phyloP scores from a whole-genome alignment of 148 eudicot genomes.

The Heliosperma pusillum region DNA sequence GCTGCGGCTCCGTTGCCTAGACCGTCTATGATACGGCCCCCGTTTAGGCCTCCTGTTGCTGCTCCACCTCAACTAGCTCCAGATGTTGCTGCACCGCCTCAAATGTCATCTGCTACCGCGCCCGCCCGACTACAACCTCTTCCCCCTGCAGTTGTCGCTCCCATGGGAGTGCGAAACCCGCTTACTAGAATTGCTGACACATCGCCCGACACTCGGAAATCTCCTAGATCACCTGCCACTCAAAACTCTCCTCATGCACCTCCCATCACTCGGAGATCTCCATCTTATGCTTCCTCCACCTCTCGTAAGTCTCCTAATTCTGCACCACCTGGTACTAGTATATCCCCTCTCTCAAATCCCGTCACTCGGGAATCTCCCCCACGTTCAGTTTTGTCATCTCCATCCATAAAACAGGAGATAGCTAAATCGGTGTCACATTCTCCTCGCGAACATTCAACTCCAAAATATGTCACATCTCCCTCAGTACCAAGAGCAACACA shows the following conservation, averaged over 20 bases:
- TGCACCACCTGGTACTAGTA: not conserved
- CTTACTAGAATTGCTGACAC: conserved; percentile 9
- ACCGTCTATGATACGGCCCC: conserved; percentile 35
- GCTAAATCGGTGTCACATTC: too few relatives aligned
- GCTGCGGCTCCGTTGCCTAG: conserved; percentile 31
- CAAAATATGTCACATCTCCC: too few relatives aligned
- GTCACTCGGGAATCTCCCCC: conserved; percentile 17
- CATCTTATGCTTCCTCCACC: too few relatives aligned
- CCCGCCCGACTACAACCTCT: conserved; percentile 14
- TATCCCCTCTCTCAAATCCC: conserved; percentile 6
- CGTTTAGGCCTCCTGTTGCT: conserved; percentile 25
- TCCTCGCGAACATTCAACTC: too few relatives aligned
- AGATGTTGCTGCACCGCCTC: conserved; percentile 25
- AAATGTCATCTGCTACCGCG: too few relatives aligned
- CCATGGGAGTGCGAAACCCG: too few relatives aligned
- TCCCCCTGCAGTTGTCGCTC: conserved; percentile 8
- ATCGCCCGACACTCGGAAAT: conserved; percentile 10
- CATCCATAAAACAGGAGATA: too few relatives aligned
- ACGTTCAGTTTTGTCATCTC: too few relatives aligned
- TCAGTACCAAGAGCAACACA: too few relatives aligned
- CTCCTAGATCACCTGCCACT: not conserved
- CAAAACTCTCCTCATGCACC: not conserved
- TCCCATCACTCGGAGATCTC: conserved; percentile 15
- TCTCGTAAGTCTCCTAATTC: not conserved
- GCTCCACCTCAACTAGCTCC: conserved; percentile 24